Evolutionary conservation across 1,139 yeast genomes (phyloP), one percentile per base, ranked within the genome.

Genomic region (Kodamaea anthophila): DNA sequence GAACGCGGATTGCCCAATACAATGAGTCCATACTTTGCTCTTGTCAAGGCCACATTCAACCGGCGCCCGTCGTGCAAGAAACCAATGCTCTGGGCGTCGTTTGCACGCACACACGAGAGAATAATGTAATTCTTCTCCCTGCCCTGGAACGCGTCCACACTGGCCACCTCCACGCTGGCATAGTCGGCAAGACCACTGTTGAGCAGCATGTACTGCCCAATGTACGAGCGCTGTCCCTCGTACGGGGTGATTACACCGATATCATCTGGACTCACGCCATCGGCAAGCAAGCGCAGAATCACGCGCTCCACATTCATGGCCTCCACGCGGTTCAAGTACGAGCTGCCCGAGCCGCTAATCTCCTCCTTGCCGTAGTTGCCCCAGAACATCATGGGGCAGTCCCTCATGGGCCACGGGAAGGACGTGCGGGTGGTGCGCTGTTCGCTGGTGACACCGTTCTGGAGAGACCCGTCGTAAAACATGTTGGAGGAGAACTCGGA

Each of bases 101-200:
- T 87, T 23, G 95, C 91, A 50, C 97, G 74, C 26, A 87, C 96
- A 66, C 96, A 87, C 18, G 94, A 81, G 34, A 88, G 57, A 32
- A 88, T 83, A 37, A 88, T 85, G 47, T 75, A 86, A 50, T 88
- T 95, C 55, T 88, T 88, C 54, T 88, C 97, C 41, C 96, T 74
- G 28, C 97, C 97, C 59, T 88, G 96, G 69, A 88, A 88, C 1
- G 96, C 94, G 59, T 88, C 96, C 21, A 88, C 96, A 26, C 94
- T 81, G 10, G 93, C 86, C 16, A 88, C 88, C 57, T 88, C 97
- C 28, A 88, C 83, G 30, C 73, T 77, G 31, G 68, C 55, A 51
- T 86, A 86, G 3, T 78, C 80, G 43, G 74, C 75, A 27, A 43
- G 49, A 32, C 76, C 82, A 15, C 65, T 55, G 46, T 79, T 78